A percentile compares a stretch with the other conserved stretches of the same genome.
phyloP scores from a whole-genome alignment of 768 basidiomycete genomes.

The Kwoniella sp. region DNA sequence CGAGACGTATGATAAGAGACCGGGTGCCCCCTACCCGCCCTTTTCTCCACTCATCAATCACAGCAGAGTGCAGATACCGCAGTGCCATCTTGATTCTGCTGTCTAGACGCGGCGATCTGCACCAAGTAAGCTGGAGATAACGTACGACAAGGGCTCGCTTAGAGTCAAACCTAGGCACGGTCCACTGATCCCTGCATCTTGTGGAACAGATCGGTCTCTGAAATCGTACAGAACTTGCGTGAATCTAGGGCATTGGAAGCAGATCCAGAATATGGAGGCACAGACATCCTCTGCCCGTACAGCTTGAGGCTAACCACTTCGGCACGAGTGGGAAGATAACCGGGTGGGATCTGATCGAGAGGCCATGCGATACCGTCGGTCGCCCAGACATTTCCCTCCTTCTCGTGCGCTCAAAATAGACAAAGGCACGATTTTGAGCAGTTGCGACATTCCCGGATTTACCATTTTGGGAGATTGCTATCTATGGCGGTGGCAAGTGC shows the following conservation, averaged over 20 bases:
- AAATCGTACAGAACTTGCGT: background rate
- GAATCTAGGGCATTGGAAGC: background rate
- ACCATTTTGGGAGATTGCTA: background rate
- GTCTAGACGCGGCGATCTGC: background rate
- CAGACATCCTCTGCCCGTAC: background rate
- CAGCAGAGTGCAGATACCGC: background rate
- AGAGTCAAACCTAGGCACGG: constrained; percentile 1
- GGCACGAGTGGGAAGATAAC: background rate
- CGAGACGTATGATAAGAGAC: background rate
- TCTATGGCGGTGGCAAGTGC: background rate
- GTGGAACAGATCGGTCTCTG: constrained; percentile 2
- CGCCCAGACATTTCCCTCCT: background rate
- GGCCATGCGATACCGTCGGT: background rate
- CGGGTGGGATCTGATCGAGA: background rate
- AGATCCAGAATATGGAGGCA: background rate
- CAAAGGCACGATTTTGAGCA: background rate
- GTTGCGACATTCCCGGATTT: background rate
- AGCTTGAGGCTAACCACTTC: background rate
- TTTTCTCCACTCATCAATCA: background rate
- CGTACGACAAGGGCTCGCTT: background rate
- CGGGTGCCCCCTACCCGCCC: background rate
- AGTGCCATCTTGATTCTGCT: background rate
- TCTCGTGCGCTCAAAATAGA: background rate
- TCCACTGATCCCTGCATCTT: background rate
- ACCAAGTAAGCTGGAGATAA: constrained; percentile 1